Conservation (phyloP, 2,329 filamentous ascomycete species). For the Diplodia intermedia region DNA sequence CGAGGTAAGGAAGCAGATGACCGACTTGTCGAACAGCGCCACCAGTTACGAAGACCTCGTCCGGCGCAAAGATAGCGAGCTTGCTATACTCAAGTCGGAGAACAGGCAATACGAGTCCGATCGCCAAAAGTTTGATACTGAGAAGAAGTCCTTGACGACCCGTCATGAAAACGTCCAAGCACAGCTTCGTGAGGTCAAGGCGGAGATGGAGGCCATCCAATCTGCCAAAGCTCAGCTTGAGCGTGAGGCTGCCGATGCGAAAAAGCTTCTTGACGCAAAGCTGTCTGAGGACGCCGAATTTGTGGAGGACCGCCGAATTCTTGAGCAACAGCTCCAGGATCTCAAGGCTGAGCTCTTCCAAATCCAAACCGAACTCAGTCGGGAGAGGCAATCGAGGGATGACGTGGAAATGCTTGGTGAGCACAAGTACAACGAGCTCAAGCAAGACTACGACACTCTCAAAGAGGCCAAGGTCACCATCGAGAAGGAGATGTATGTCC, state of each 20-base stretch:
- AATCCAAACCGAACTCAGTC: conserved; percentile 85
- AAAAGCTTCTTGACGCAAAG: conserved; percentile 82
- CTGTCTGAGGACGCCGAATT: conserved; percentile 90
- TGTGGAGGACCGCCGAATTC: conserved; percentile 75
- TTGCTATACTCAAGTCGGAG: conserved; percentile 83
- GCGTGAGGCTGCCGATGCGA: conserved; percentile 87
- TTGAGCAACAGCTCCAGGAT: conserved; percentile 86
- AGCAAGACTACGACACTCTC: conserved; percentile 82
- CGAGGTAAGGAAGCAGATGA: conserved; percentile 82
- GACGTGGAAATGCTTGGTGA: conserved; percentile 91
- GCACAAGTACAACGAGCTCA: conserved; percentile 81
- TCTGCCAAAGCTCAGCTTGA: conserved; percentile 84
- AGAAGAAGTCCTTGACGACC: conserved; percentile 71
- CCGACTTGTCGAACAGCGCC: conserved; percentile 86
- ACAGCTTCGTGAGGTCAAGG: conserved; percentile 82
- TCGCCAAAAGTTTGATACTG: conserved; percentile 76
- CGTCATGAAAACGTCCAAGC: conserved; percentile 81
- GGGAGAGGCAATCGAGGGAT: conserved; percentile 90
- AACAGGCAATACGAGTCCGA: conserved; percentile 84
- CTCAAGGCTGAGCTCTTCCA: conserved; percentile 86
- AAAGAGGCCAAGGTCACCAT: conserved; percentile 97
- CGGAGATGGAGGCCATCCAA: conserved; percentile 84
- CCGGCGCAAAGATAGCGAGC: conserved; percentile 90
- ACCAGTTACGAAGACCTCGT: conserved; percentile 96
- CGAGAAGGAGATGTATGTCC: conserved; percentile 95